phyloP scores from a whole-genome alignment of 805 yeast species.

The Ogataea corticis region DNA sequence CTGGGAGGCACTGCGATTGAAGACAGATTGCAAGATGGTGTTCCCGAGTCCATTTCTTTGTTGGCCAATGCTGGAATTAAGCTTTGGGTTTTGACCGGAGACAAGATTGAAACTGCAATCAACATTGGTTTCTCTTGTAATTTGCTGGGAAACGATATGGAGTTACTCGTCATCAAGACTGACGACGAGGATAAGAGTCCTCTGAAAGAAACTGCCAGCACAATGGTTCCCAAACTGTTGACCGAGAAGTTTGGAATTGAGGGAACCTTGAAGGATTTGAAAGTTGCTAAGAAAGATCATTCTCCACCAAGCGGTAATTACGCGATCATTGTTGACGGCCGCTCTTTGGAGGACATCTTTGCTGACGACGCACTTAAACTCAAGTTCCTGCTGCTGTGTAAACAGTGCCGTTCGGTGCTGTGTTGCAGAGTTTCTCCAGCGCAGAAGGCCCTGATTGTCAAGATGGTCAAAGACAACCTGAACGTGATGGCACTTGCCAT shows the following conservation, averaged over 20 bases:
- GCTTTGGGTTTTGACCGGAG: conserved; percentile 83
- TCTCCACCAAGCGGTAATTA: conserved; percentile 56
- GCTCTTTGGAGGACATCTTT: conserved; percentile 51
- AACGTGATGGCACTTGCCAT: conserved; percentile 77
- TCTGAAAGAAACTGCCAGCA: conserved; percentile 16
- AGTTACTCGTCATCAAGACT: conserved; percentile 56
- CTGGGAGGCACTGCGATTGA: conserved; percentile 84
- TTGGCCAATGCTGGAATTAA: conserved; percentile 74
- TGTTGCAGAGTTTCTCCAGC: conserved; percentile 86
- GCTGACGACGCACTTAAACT: conserved; percentile 39
- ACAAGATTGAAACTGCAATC: conserved; percentile 80
- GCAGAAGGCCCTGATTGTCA: conserved; percentile 76
- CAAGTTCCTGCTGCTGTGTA: conserved; percentile 69
- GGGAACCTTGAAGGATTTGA: conserved; percentile 45
- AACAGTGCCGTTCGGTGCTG: conserved; percentile 73
- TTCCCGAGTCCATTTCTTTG: conserved; percentile 68
- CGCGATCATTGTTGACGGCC: conserved; percentile 74
- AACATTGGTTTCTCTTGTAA: conserved; percentile 82
- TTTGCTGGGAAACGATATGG: conserved; percentile 66
- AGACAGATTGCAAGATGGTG: conserved; percentile 76
- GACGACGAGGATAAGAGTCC: conserved; percentile 34
- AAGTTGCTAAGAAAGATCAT: conserved; percentile 59
- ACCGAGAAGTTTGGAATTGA: conserved; percentile 46
- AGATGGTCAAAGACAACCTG: conserved; percentile 60
- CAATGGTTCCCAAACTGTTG: conserved; percentile 48